Conservation (phyloP, 2,329 filamentous ascomycete genomes). For the Furcasterigmium sp. region DNA sequence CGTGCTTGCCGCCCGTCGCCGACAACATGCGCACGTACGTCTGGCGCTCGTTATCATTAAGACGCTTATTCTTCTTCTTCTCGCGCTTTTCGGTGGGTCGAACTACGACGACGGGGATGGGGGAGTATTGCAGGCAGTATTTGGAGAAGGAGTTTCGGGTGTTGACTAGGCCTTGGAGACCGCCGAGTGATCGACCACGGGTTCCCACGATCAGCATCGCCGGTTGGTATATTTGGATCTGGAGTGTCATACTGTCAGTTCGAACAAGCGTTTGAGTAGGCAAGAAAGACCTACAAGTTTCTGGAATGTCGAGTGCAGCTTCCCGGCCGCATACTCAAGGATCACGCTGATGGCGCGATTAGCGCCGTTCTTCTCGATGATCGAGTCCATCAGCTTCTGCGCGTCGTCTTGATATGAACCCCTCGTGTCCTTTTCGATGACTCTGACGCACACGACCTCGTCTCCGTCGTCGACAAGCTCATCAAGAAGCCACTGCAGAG, state of each 20-base stretch:
- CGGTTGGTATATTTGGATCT: slow-evolving; percentile 91
- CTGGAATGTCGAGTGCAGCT: slow-evolving; percentile 85
- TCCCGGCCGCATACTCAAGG: slow-evolving; percentile 83
- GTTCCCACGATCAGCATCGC: slow-evolving; percentile 90
- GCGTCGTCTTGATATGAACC: slow-evolving; percentile 67
- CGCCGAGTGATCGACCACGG: slow-evolving; percentile 75
- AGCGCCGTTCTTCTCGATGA: slow-evolving; percentile 71
- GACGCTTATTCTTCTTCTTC: slow-evolving; percentile 84
- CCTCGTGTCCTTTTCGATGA: slow-evolving; percentile 72
- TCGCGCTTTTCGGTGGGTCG: slow-evolving; percentile 80
- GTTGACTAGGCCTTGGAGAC: slow-evolving; percentile 79
- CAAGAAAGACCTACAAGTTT: slow-evolving; percentile 66
- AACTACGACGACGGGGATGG: slow-evolving; percentile 89
- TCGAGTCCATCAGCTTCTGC: slow-evolving; percentile 64
- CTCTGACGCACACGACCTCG: slow-evolving; percentile 84
- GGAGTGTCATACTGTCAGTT: too few relatives aligned
- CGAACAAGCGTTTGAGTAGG: slow-evolving; percentile 1
- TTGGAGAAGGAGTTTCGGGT: slow-evolving; percentile 80
- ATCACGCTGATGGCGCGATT: slow-evolving; percentile 82
- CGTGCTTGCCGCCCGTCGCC: slow-evolving; percentile 51
- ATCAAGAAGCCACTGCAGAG: slow-evolving; percentile 86
- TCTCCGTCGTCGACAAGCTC: slow-evolving; percentile 91
- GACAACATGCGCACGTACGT: slow-evolving; percentile 76
- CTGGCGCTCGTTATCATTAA: slow-evolving; percentile 68
- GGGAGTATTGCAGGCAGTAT: slow-evolving; percentile 90